Evolutionary conservation across 805 yeast genomes (phyloP).

Genomic region (Metschnikowia cerradonensis): DNA sequence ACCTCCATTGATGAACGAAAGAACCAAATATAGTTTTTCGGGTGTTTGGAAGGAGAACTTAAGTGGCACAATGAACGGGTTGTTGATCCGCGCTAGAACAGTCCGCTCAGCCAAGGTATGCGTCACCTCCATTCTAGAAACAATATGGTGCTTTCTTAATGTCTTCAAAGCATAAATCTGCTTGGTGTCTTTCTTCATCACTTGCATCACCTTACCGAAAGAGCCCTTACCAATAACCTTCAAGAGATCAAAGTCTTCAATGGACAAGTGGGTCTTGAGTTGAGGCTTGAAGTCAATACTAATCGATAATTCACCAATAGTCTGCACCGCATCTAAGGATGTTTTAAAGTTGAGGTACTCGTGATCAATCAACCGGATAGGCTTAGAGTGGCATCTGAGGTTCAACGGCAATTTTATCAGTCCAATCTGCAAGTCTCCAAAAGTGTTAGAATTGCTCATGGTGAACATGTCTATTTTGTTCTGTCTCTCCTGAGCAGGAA

Average conservation of each 20-base stretch:
- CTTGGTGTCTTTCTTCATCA: constrained; percentile 89
- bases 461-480: constrained; percentile 29
- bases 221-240: constrained; percentile 98
- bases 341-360: constrained; percentile 34
- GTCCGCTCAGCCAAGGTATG: constrained; percentile 96
- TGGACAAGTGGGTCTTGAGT: constrained; percentile 61
- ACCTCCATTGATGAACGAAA: constrained; percentile 95
- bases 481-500: constrained; percentile 38
- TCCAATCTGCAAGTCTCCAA: constrained; percentile 73
- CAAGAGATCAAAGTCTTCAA: constrained; percentile 87
- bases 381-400: constrained; percentile 46
- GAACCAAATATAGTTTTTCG: constrained; percentile 86
- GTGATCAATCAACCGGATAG: constrained; percentile 63
- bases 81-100: constrained; percentile 85
- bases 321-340: constrained; percentile 40
- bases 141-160: constrained; percentile 89
- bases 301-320: constrained; percentile 53
- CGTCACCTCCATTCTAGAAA: constrained; percentile 88
- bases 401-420: constrained; percentile 60
- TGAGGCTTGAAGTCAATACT: constrained; percentile 66
- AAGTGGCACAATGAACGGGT: constrained; percentile 94
- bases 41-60: constrained; percentile 96
- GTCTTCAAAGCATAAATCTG: constrained; percentile 94
- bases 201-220: constrained; percentile 99
- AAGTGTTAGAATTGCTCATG: constrained; percentile 33